These are phyloP conservation scores for Phanerochaete carnosa DNA, from an alignment of 768 basidiomycete species.

Conservation along the genomic window DNA sequence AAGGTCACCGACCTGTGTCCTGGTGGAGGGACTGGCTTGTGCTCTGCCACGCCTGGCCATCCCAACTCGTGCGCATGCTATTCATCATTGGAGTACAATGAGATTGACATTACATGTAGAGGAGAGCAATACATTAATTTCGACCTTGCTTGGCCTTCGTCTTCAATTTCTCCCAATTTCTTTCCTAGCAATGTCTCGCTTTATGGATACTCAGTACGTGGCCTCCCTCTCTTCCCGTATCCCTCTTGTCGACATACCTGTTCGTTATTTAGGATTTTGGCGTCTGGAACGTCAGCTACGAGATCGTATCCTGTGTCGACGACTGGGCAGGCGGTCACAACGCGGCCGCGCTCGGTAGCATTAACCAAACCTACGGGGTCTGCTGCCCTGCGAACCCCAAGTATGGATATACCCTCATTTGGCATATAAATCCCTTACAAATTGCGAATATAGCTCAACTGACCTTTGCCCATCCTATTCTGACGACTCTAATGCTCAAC, in stretches of 20 bases:
- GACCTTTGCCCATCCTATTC: neutral
- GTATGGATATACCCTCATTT: too few relatives aligned
- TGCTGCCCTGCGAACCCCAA: conserved; percentile 74
- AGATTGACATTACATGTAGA: conserved; percentile 32
- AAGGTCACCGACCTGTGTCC: conserved; percentile 85
- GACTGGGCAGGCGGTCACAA: conserved; percentile 64
- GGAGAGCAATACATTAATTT: conserved; percentile 74
- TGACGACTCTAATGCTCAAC: neutral
- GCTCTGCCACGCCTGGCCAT: conserved; percentile 56
- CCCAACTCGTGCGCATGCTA: conserved; percentile 58
- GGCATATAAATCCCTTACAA: too few relatives aligned
- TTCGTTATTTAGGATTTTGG: conserved; percentile 66
- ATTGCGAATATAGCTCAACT: neutral
- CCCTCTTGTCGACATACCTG: neutral
- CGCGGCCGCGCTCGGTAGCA: conserved; percentile 64
- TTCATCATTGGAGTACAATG: neutral
- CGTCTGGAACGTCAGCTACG: conserved; percentile 79
- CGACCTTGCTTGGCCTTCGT: conserved; percentile 77
- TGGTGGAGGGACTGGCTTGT: conserved; percentile 59
- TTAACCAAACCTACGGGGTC: conserved; percentile 51
- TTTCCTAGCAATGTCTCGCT: conserved; percentile 67
- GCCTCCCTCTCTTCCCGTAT: neutral
- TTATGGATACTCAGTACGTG: conserved; percentile 48
- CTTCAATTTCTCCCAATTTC: conserved; percentile 61
- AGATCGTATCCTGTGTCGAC: conserved; percentile 54